Base-by-base conservation (phyloP, 2,329 filamentous ascomycete species). In the Trichoderma sp. region DNA sequence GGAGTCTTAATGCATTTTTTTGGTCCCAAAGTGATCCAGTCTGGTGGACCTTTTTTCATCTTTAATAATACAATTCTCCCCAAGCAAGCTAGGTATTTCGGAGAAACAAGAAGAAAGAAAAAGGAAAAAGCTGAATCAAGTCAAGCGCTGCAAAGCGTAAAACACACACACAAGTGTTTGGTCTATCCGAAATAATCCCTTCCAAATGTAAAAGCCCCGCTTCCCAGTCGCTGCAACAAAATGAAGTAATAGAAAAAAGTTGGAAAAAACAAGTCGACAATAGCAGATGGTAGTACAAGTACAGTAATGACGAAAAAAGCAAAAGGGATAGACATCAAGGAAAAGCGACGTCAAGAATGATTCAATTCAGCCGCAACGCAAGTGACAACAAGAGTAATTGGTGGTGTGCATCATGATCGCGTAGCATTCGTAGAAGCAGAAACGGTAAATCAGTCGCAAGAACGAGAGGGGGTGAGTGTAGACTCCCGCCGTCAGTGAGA, bases 321-420 rank as follows among this genome's bases (percentile, higher is more conserved):
- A 64, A 65, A 65, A 19, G 16, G 21, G 33, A 64, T 40, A 29
- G 21, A 40, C 24, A 58, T 19, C 33, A 49, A 35, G 24, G 27
- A 24, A 24, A 19, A 43, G 53, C 16, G 31, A 49, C 6, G 19
- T 8, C 6, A 19, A 19, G 21, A 56, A 56, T 27, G 16, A 55
- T 33, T 16, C 53, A 56, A 31, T 33, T 16, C 53, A 56, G 21
- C 58, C 35, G 49, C 60, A 53, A 27, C 67, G 68, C 67, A 43
- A 63, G 19, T n/a, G 53, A 37, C 43, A 66, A 58, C 35, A 57
- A 29, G 31, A 35, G 43, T 19, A 47, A 47, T 13, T 43, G 37
- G 52, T 56, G 52, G 63, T 66, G 63, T 52, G 31, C 35, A 69
- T 69, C 67, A 58, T 69, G 67, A 58, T 69, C 58, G 67, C 67